Evolutionary conservation across 768 basidiomycete species (phyloP).

Genomic region (Harrya chromipes): DNA sequence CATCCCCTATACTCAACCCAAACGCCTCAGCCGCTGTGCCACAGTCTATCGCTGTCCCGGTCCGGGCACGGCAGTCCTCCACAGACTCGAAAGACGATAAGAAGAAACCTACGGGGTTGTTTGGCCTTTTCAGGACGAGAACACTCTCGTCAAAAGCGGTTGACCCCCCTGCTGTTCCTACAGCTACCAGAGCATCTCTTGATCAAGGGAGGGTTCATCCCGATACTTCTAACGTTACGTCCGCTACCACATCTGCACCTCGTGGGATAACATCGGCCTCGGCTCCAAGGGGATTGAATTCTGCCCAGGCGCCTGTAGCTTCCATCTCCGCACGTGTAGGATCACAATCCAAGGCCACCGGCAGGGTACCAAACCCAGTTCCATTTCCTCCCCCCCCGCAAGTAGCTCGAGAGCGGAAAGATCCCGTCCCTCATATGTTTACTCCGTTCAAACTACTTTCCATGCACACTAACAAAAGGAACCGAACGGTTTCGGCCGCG

Average conservation of each 20-base stretch:
- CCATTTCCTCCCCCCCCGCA: slow-evolving; percentile 34
- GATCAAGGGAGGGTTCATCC: slow-evolving; percentile 19
- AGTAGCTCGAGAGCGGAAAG: slow-evolving; percentile 34
- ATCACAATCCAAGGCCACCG: slow-evolving; percentile 16
- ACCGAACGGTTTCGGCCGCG: slow-evolving; percentile 67
- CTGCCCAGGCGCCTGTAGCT: background rate
- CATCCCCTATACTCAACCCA: slow-evolving; percentile 43
- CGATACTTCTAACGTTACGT: slow-evolving; percentile 3
- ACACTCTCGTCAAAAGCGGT: slow-evolving; percentile 29
- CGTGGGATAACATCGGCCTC: slow-evolving; percentile 14
- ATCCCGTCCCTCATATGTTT: slow-evolving; percentile 47
- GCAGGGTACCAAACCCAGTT: slow-evolving; percentile 19
- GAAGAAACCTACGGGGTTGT: slow-evolving; percentile 29
- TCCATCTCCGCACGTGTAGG: slow-evolving; percentile 9
- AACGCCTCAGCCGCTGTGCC: slow-evolving; percentile 9
- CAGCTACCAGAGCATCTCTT: slow-evolving; percentile 16
- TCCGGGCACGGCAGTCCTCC: slow-evolving; percentile 23
- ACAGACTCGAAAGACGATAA: slow-evolving; percentile 34
- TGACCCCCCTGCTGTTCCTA: slow-evolving; percentile 23
- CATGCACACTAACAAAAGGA: slow-evolving; percentile 42
- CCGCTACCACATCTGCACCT: slow-evolving; percentile 5
- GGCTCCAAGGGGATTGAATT: slow-evolving; percentile 16
- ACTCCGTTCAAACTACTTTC: slow-evolving; percentile 62
- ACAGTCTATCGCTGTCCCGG: slow-evolving; percentile 14
- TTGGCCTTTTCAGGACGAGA: slow-evolving; percentile 31